A percentile compares a stretch with the other conserved stretches of the same genome.
Evolutionary conservation across 2,329 filamentous ascomycete species (phyloP).

Genomic region (Diaporthe aspalathi): DNA sequence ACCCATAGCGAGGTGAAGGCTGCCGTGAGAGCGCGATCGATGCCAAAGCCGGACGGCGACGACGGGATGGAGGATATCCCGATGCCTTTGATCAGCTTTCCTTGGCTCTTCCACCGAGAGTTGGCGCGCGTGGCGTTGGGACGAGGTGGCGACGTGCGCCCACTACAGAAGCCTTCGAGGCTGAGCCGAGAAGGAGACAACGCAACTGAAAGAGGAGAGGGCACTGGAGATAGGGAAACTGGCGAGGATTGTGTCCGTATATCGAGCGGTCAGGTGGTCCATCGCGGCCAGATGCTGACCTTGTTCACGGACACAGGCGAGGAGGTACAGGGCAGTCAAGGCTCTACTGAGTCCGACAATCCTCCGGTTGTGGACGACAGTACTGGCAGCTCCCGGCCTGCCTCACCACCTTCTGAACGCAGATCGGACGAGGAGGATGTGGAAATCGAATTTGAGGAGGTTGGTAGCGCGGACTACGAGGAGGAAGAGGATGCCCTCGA

Average conservation of each 20-base stretch:
- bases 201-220: not conserved
- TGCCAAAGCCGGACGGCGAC: slow-evolving; percentile 38
- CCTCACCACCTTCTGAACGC: not conserved
- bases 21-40: slow-evolving; percentile 61
- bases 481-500: slow-evolving; percentile 57
- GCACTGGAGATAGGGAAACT: slow-evolving; percentile 36
- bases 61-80: slow-evolving; percentile 52
- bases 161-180: not conserved
- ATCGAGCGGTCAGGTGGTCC: slow-evolving; percentile 46
- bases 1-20: slow-evolving; percentile 77
- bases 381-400: slow-evolving; percentile 43
- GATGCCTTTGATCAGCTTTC: slow-evolving; percentile 91
- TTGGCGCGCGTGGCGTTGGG: slow-evolving; percentile 75
- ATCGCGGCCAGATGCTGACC: slow-evolving; percentile 48
- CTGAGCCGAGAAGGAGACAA: not conserved
- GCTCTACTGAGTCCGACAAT: slow-evolving; percentile 53
- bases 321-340: slow-evolving; percentile 32
- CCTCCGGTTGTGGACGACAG: slow-evolving; percentile 56
- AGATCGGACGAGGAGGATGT: slow-evolving; percentile 56
- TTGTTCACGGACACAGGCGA: slow-evolving; percentile 45
- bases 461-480: slow-evolving; percentile 65
- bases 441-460: slow-evolving; percentile 63
- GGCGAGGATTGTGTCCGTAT: slow-evolving; percentile 42
- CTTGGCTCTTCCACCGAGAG: slow-evolving; percentile 86
- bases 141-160: slow-evolving; percentile 32